These are phyloP conservation scores for Jacaranda copaia DNA, from an alignment of 257 asterid genomes.

Conservation along the genomic window DNA sequence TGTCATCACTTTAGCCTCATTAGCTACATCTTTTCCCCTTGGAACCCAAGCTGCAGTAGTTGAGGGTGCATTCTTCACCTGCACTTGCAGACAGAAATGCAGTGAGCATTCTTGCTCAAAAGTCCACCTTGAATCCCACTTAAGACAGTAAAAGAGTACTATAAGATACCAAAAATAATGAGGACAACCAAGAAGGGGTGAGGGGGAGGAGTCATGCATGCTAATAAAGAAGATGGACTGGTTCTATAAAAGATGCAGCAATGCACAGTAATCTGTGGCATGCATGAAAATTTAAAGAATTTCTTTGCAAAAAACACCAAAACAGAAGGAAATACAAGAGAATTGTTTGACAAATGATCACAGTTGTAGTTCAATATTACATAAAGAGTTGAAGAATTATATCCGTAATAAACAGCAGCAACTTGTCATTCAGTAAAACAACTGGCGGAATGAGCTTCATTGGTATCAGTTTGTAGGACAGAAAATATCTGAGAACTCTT, in stretches of 20 bases:
- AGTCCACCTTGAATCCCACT: no score
- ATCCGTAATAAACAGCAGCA: background rate
- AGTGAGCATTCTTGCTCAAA: background rate
- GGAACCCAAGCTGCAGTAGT: no score
- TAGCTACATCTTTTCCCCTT: no score
- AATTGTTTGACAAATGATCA: background rate
- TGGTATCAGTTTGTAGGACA: background rate
- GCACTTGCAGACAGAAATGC: conserved; percentile 16
- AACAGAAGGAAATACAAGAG: background rate
- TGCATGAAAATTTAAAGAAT: no score
- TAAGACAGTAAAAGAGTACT: background rate
- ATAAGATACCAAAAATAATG: background rate
- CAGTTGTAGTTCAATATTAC: background rate
- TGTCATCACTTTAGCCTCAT: no score
- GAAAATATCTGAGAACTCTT: background rate
- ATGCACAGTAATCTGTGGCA: no score
- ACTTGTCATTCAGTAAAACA: background rate
- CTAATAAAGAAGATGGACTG: background rate
- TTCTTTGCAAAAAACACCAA: no score
- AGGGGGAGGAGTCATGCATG: background rate
- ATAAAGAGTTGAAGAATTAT: background rate
- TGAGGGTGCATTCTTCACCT: background rate
- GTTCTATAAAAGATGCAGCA: background rate
- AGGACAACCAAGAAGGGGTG: background rate
- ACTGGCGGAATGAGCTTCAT: background rate